Evolutionary conservation across 164 flowering plant species (phyloP).

Genomic region (Piper betle): DNA sequence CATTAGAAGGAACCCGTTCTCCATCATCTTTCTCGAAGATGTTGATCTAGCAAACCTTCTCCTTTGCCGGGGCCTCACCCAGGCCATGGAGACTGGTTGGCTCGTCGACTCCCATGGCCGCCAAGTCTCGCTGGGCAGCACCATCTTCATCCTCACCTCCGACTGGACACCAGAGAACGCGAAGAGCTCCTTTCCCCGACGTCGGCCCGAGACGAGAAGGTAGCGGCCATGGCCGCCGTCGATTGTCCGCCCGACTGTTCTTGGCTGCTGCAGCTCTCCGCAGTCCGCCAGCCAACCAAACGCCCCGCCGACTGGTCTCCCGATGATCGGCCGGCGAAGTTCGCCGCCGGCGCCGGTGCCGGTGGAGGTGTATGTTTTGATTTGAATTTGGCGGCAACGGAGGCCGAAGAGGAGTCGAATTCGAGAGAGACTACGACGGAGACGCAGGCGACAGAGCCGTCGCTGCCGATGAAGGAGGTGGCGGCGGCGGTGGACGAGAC

Average conservation of each 20-base stretch:
- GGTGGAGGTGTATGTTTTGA: constrained; percentile 36
- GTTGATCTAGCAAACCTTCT: constrained; percentile 66
- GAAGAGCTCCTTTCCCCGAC: constrained; percentile 9
- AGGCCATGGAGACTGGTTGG: constrained; percentile 78
- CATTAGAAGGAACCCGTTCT: constrained; percentile 61
- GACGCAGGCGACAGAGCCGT: constrained; percentile 20
- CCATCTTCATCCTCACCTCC: constrained; percentile 67
- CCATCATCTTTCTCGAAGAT: constrained; percentile 71
- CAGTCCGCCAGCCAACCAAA: constrained; percentile 30
- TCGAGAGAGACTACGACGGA: constrained; percentile 52
- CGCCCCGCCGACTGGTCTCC: constrained; percentile 47
- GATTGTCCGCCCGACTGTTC: constrained; percentile 5
- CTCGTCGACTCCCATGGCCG: constrained; percentile 85
- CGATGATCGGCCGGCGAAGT: constrained; percentile 36
- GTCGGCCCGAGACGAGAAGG: constrained; percentile 31
- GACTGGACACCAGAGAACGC: constrained; percentile 42
- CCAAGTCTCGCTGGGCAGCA: constrained; percentile 66
- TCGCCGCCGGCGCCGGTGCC: constrained; percentile 8
- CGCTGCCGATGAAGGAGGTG: constrained; percentile 20
- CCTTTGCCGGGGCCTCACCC: constrained; percentile 54
- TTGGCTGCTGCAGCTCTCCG: constrained; percentile 51
- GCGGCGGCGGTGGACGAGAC: constrained; percentile 41
- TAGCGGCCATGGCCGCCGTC: constrained; percentile 19
- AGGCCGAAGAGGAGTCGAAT: constrained; percentile 20
- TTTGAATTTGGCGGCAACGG: constrained; percentile 49